phyloP scores from a whole-genome alignment of 169 alveolate species.

The Cryptosporidium meleagridis region DNA sequence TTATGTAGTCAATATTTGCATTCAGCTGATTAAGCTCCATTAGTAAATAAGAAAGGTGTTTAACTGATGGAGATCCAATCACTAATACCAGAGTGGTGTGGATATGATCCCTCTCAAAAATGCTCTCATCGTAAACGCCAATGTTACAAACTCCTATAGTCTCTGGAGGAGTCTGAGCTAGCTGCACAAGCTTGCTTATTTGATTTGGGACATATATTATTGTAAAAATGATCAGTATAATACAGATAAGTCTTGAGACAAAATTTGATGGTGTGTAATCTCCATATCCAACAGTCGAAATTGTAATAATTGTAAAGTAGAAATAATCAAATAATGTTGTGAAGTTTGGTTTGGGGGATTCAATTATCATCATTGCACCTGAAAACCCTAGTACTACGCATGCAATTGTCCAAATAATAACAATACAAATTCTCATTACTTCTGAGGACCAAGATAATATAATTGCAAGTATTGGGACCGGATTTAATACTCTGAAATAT shows the following conservation, averaged over 20 bases:
- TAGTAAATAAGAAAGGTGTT: conserved; percentile 55
- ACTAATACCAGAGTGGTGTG: conserved; percentile 57
- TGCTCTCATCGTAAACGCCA: conserved; percentile 36
- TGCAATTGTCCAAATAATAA: conserved; percentile 56
- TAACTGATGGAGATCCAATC: conserved; percentile 60
- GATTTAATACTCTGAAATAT: conserved; percentile 41
- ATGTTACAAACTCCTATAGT: conserved; percentile 52
- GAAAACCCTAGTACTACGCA: conserved; percentile 63
- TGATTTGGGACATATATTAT: conserved; percentile 66
- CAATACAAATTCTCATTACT: conserved; percentile 65
- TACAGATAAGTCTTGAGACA: conserved; percentile 57
- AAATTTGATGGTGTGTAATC: conserved; percentile 68
- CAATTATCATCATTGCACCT: conserved; percentile 74
- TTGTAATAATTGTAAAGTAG: conserved; percentile 74
- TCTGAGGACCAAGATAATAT: conserved; percentile 59
- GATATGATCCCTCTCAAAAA: conserved; percentile 60
- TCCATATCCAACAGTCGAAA: conserved; percentile 77
- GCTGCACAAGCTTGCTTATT: conserved; percentile 61
- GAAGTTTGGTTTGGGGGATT: conserved; percentile 59
- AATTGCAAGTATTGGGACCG: conserved; percentile 26
- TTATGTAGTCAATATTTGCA: conserved; percentile 15
- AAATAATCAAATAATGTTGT: conserved; percentile 53
- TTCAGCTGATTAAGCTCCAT: conserved; percentile 51
- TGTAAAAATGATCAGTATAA: conserved; percentile 49
- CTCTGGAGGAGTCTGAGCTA: conserved; percentile 72